A percentile compares a stretch with the other conserved stretches of the same genome.
phyloP scores from a whole-genome alignment of 73 alveolate genomes.

The Uronychia binucleata region DNA sequence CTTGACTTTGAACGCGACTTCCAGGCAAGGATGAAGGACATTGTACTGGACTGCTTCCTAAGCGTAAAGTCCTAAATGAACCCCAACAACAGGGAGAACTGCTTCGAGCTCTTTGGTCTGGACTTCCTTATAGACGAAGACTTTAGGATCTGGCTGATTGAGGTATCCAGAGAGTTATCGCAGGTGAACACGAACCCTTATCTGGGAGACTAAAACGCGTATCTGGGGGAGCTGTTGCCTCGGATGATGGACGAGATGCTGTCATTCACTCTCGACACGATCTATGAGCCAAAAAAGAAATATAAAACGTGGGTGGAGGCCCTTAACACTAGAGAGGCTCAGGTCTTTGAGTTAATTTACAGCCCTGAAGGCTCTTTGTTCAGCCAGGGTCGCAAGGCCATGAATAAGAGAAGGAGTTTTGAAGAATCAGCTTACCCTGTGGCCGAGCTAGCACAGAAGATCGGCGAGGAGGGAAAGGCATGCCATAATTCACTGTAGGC shows the following conservation, averaged over 20 bases:
- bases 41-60: conserved; percentile 33
- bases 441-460: background rate
- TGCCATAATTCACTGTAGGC: background rate
- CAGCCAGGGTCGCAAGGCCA: no score
- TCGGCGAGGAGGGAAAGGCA: background rate
- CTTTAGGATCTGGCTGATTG: conserved; percentile 49
- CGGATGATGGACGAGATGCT: conserved; percentile 40
- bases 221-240: conserved; percentile 35
- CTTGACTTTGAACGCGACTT: conserved; percentile 75
- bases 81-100: conserved; percentile 65
- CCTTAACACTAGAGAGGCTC: no score
- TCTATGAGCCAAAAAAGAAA: no score
- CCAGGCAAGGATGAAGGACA: conserved; percentile 75
- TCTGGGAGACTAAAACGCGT: conserved; percentile 27
- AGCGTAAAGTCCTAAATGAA: conserved; percentile 18
- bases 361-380: no score
- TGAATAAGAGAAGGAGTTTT: no score
- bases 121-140: conserved; percentile 56
- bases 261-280: conserved; percentile 34
- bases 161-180: no score
- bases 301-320: no score
- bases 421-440: background rate
- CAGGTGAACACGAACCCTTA: conserved; percentile 53
- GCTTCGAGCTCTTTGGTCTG: conserved; percentile 78
- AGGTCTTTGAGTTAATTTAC: no score